Percentiles rank a stretch among this genome's conserved stretches.
Evolutionary conservation across 192 early-diverging fungal genomes (phyloP).

Genomic region (Entomortierella parvispora): DNA sequence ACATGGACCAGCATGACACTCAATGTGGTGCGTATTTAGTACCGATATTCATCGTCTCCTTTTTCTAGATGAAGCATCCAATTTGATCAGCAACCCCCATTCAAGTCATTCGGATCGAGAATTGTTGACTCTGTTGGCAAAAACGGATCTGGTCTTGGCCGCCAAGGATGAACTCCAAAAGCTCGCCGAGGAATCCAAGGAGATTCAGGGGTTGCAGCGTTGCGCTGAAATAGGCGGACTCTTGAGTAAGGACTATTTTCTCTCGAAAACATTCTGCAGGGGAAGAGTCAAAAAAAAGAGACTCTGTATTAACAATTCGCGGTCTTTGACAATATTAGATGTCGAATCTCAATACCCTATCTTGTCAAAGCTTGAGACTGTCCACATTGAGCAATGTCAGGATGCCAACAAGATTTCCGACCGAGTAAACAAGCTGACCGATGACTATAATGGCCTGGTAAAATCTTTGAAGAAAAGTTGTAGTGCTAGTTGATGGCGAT

Average conservation of each 20-base stretch:
- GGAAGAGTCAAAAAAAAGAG: not conserved
- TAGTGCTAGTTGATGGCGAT: not conserved
- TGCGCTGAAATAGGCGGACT: slow-evolving; percentile 50
- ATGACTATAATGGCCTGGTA: slow-evolving; percentile 41
- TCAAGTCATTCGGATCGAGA: slow-evolving; percentile 34
- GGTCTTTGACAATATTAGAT: slow-evolving; percentile 6
- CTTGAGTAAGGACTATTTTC: slow-evolving; percentile 21
- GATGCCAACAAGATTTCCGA: slow-evolving; percentile 41
- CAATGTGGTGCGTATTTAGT: no score
- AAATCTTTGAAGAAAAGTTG: no score
- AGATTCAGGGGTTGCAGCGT: slow-evolving; percentile 35
- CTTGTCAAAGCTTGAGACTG: slow-evolving; percentile 34
- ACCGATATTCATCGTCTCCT: not conserved
- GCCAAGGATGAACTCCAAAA: slow-evolving; percentile 34
- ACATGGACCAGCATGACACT: no score
- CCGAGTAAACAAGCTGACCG: slow-evolving; percentile 34
- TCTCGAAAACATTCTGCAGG: not conserved
- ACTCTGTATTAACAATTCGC: not conserved
- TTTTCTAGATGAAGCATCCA: slow-evolving; percentile 25
- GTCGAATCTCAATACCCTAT: slow-evolving; percentile 39
- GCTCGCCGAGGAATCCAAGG: slow-evolving; percentile 41
- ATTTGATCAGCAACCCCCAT: slow-evolving; percentile 19
- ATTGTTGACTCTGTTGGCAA: slow-evolving; percentile 36
- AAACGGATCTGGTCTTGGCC: slow-evolving; percentile 31
- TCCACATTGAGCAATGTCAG: slow-evolving; percentile 42